phyloP scores from a whole-genome alignment of 371 early-diverging fungal genomes.

The Mucor indicus region DNA sequence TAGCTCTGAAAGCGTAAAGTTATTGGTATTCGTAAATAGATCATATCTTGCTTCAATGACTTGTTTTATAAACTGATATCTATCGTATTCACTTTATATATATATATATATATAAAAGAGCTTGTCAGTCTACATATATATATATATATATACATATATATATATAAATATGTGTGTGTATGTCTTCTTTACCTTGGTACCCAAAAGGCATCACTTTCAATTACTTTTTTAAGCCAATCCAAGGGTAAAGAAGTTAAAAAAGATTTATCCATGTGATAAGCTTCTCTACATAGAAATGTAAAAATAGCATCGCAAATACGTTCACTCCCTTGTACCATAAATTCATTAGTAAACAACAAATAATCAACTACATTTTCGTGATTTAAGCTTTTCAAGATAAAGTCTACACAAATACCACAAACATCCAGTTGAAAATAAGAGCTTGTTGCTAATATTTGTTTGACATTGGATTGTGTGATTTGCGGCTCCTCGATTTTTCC shows the following conservation, averaged over 20 bases:
- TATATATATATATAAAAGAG: too few relatives aligned
- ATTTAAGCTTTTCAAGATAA: constrained; percentile 43
- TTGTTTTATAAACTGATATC: constrained; percentile 52
- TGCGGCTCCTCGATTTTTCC: constrained; percentile 36
- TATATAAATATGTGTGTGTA: too few relatives aligned
- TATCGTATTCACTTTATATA: constrained; percentile 54
- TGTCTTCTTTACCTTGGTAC: constrained; percentile 46
- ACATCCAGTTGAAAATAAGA: constrained; percentile 59
- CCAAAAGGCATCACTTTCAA: constrained; percentile 67
- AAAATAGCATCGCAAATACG: constrained; percentile 56
- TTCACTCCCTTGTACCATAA: constrained; percentile 54
- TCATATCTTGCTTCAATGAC: constrained; percentile 29
- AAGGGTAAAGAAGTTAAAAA: constrained; percentile 43
- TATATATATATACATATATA: too few relatives aligned
- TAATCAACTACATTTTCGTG: constrained; percentile 51
- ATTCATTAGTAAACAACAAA: constrained; percentile 52
- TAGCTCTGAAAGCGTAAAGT: constrained; percentile 1
- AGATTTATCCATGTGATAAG: constrained; percentile 32
- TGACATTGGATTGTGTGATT: constrained; percentile 39
- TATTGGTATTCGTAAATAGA: too few relatives aligned
- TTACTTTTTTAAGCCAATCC: constrained; percentile 53
- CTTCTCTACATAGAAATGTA: constrained; percentile 62
- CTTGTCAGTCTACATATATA: too few relatives aligned
- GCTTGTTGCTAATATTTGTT: constrained; percentile 52
- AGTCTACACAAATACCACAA: constrained; percentile 51